A percentile compares a stretch with the other conserved stretches of the same genome.
phyloP scores from a whole-genome alignment of 2,329 filamentous ascomycete species.

The Stagonosporopsis cucurbitacearum region DNA sequence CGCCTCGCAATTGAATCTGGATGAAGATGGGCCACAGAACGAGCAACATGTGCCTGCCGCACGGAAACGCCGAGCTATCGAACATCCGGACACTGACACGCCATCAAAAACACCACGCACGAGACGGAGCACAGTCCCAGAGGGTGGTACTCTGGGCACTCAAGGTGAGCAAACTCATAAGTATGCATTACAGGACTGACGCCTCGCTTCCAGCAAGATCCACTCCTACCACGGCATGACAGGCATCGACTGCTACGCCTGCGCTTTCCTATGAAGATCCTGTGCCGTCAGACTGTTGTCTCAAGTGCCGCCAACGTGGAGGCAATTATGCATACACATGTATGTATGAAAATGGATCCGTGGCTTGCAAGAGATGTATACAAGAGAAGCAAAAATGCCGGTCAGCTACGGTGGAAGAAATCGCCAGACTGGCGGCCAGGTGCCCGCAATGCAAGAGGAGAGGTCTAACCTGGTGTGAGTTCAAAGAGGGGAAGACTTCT shows the following conservation, averaged over 20 bases:
- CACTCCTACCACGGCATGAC: background rate
- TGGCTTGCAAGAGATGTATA: conserved; percentile 16
- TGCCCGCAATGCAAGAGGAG: conserved; percentile 23
- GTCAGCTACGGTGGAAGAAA: conserved; percentile 19
- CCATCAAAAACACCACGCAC: background rate
- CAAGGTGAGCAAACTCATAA: background rate
- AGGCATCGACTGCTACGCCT: background rate
- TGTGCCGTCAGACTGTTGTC: conserved; percentile 21
- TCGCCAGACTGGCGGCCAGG: conserved; percentile 17
- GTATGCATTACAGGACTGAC: background rate
- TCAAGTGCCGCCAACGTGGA: conserved; percentile 22
- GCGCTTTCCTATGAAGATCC: conserved; percentile 3
- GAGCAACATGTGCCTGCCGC: background rate
- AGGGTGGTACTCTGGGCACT: background rate
- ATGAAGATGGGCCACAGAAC: background rate
- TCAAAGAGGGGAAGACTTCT: conserved; percentile 2
- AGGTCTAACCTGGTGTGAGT: conserved; percentile 22
- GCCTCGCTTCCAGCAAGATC: background rate
- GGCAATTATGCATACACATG: conserved; percentile 26
- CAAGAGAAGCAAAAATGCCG: conserved; percentile 14
- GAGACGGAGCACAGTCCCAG: background rate
- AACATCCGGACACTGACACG: background rate
- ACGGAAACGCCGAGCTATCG: conserved; percentile 2
- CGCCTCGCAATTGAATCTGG: background rate
- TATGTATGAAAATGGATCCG: conserved; percentile 11